These are phyloP conservation scores for Metschnikowia arizonensis DNA, from an alignment of 805 yeast genomes.

Conservation along the genomic window DNA sequence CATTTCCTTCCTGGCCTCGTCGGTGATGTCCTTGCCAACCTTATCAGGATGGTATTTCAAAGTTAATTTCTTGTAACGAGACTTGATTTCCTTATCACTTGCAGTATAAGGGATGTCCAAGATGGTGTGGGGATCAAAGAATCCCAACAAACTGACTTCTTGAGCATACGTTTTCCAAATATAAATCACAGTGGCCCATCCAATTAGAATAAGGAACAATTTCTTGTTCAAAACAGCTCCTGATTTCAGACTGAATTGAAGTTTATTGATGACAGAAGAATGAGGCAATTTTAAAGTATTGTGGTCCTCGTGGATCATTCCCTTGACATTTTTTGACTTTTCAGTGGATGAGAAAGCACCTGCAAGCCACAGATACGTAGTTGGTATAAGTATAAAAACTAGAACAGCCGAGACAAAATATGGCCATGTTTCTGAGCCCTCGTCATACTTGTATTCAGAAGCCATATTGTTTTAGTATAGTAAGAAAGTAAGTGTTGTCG, in stretches of 20 bases:
- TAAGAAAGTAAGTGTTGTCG: neutral
- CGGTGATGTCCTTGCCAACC: conserved; percentile 58
- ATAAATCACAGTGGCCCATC: conserved; percentile 57
- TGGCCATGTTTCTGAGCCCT: conserved; percentile 90
- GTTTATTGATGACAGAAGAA: conserved; percentile 21
- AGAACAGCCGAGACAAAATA: conserved; percentile 74
- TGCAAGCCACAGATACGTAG: conserved; percentile 39
- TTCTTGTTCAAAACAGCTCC: conserved; percentile 38
- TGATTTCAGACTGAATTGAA: conserved; percentile 26
- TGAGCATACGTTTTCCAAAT: conserved; percentile 37
- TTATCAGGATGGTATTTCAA: conserved; percentile 93
- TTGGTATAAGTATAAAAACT: conserved; percentile 64
- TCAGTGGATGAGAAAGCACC: conserved; percentile 15
- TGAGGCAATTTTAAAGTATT: conserved; percentile 28
- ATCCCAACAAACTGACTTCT: conserved; percentile 42
- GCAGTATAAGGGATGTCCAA: conserved; percentile 70
- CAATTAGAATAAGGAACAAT: conserved; percentile 36
- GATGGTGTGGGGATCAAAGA: conserved; percentile 89
- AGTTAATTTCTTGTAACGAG: conserved; percentile 82
- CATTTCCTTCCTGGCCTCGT: conserved; percentile 50
- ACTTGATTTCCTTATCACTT: conserved; percentile 69
- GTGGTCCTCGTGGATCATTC: conserved; percentile 31
- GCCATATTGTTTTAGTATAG: conserved; percentile 25
- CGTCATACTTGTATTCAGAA: conserved; percentile 74
- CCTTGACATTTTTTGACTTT: conserved; percentile 24